Evolutionary conservation across 1,284 basidiomycete genomes (phyloP), one percentile per base, ranked within the genome.

Genomic region (Sanghuangporus weigelae): DNA sequence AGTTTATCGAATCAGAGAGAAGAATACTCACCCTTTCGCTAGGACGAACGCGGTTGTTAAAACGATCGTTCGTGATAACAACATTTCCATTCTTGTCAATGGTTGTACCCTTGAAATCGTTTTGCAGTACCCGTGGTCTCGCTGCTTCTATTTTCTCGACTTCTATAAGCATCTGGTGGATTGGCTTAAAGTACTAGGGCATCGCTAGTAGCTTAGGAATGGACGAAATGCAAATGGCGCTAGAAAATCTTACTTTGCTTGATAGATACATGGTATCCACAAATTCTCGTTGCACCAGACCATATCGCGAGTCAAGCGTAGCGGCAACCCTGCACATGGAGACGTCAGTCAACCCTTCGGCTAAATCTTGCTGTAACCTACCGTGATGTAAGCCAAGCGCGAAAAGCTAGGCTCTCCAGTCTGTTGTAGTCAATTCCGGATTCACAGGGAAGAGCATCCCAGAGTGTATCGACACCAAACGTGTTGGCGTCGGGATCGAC

Each of bases 311-410:
- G 40, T 48, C 48, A 11, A 65, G 42, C 10, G 63, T 59, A 4
- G 65, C 69, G 23, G 65, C 68, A 63, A 62, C 46, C 38, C 60
- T 62, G 44, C 3, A 21, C 53, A 19, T 35, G 1, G 26, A 38
- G 31, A 36, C 16, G 26, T 54, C 16, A 54, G 31, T 16, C 31
- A 36, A 19, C 7, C 7, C 12, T 31, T 36, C 7, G 12, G 11
- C 31, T 14, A 51, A 23, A 39, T 12, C 16, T 14, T 8, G 10
- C 7, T 31, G 31, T 54, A 5, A 50, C 61, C 19, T 61, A 77
- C 77, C 71, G 73, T n/a, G 70, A 73, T 11, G 76, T 71, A 8
- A 77, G 63, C 77, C 77, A 79, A 31, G 77, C 76, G 60, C 76
- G 72, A 58, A 77, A 66, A 59, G 70, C 62, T 38, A 56, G 44